A percentile compares a stretch with the other conserved stretches of the same genome.
Evolutionary conservation across 768 basidiomycete species (phyloP).

Genomic region (Termitomyces sp.): DNA sequence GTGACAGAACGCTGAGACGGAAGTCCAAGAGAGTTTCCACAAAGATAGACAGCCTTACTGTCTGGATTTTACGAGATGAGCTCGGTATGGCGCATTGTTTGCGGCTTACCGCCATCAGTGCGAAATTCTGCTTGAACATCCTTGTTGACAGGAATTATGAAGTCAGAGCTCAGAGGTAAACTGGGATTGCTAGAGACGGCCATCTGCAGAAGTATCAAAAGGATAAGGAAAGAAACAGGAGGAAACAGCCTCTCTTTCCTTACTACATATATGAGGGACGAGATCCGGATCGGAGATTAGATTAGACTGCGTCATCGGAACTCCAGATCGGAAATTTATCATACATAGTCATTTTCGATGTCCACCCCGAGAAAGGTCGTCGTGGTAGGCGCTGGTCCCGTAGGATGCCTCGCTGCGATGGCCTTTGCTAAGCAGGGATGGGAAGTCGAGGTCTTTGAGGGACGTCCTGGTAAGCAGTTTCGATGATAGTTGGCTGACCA

Average conservation of each 20-base stretch:
- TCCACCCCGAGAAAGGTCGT: constrained; percentile 43
- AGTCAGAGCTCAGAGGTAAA: constrained; percentile 46
- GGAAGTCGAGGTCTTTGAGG: constrained; percentile 77
- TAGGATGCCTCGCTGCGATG: constrained; percentile 88
- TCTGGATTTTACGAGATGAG: constrained; percentile 32
- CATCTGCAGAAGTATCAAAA: not conserved
- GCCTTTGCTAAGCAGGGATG: constrained; percentile 86
- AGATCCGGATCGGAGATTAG: constrained; percentile 9
- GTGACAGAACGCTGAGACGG: constrained; percentile 69
- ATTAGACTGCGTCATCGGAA: constrained; percentile 10
- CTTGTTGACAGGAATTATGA: constrained; percentile 52
- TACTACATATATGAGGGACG: not conserved
- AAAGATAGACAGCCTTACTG: constrained; percentile 74
- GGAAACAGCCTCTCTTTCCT: not conserved
- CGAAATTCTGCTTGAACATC: constrained; percentile 41
- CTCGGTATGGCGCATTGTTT: not conserved
- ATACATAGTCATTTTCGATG: constrained; percentile 10
- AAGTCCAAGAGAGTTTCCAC: constrained; percentile 92
- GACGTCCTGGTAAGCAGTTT: constrained; percentile 56
- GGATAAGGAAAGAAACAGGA: not conserved
- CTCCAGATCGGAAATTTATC: not conserved
- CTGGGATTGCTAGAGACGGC: constrained; percentile 15
- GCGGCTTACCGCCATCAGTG: constrained; percentile 35
- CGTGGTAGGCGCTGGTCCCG: constrained; percentile 87
- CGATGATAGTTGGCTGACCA: not conserved